Base-by-base conservation (phyloP, 2,329 filamentous ascomycete species). In the Colletotrichum cordylinicola region DNA sequence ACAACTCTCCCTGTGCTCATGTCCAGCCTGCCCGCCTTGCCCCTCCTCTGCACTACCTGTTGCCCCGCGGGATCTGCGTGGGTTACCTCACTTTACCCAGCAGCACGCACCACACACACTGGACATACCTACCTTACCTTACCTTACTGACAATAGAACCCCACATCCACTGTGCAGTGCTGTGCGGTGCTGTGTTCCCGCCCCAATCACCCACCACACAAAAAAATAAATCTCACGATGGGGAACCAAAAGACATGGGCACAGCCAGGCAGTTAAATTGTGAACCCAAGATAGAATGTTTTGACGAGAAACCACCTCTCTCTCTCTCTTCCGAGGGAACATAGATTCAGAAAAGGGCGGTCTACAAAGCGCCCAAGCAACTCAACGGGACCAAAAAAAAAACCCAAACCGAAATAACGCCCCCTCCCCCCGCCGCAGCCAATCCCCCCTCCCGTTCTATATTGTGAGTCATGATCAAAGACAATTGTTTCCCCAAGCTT, bases 391-490 rank as follows among this genome's bases (percentile, higher is more conserved):
- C 18, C 18, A 21, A 21, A 43, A 21, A 21, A 27, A 27, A 27
- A 27, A 27, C 24, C 24, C 24, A 27, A n/a, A 7, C n/a, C 43
- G 13, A 52, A 52, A 21, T 24, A 52, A 52, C 43, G n/a, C 43
- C 43, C 43, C 43, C 43, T 52, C n/a, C 2, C 43, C 37, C 27
- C 70, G 43, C 37, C 9, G 13, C 35, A 39, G 21, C 61, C 21
- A 27, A 24, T 21, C 24, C 65, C 16, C 37, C 35, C 31, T 29
- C 35, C n/a, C 21, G 31, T 43, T 75, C 52, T 75, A 29, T n/a
- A 48, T 65, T 33, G 29, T 75, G 58, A 75, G 43, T 73, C 64
- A 69, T 68, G 58, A 68, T 68, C 35, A 29, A 52, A 70, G 58
- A 71, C 31, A 66, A 60, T 18, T 64, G 61, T 43, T 43, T 52